phyloP scores from a whole-genome alignment of 164 flowering plant species.

The Chloranthus sessilifolius region DNA sequence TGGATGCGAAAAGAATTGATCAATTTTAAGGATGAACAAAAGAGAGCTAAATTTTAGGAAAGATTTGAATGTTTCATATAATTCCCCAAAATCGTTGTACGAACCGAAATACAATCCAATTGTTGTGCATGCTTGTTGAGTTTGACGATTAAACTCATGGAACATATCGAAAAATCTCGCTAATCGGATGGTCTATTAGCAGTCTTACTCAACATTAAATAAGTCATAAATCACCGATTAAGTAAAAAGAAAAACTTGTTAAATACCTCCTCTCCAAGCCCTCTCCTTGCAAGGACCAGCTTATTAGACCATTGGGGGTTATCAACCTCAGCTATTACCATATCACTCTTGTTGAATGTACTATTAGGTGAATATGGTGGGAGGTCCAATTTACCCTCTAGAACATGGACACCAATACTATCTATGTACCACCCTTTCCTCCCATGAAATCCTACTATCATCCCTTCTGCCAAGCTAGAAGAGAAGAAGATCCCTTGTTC shows the following conservation, averaged over 20 bases:
- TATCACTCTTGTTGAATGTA: conserved; percentile 11
- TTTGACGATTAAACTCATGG: no score
- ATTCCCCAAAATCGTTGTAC: no score
- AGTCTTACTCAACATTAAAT: not conserved
- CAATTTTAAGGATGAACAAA: no score
- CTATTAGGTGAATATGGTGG: conserved; percentile 13
- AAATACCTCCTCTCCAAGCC: conserved; percentile 40
- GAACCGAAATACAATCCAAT: no score
- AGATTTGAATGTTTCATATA: no score
- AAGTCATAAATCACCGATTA: not conserved
- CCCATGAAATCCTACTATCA: conserved; percentile 76
- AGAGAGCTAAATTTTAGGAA: no score
- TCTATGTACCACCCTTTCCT: conserved; percentile 63
- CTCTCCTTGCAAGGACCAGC: conserved; percentile 25
- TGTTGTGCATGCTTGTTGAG: no score
- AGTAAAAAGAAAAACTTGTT: not conserved
- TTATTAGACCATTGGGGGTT: conserved; percentile 45
- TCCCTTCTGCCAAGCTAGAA: conserved; percentile 40
- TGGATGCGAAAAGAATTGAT: no score
- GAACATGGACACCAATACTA: conserved; percentile 65
- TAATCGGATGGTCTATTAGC: no score
- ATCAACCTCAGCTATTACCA: conserved; percentile 24
- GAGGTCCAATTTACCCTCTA: conserved; percentile 43
- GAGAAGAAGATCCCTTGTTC: conserved; percentile 62
- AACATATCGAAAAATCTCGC: no score